Percentiles rank a stretch among this genome's conserved stretches.
Evolutionary conservation across 495 filamentous ascomycete species (phyloP).

Genomic region (Sporormia fimetaria): DNA sequence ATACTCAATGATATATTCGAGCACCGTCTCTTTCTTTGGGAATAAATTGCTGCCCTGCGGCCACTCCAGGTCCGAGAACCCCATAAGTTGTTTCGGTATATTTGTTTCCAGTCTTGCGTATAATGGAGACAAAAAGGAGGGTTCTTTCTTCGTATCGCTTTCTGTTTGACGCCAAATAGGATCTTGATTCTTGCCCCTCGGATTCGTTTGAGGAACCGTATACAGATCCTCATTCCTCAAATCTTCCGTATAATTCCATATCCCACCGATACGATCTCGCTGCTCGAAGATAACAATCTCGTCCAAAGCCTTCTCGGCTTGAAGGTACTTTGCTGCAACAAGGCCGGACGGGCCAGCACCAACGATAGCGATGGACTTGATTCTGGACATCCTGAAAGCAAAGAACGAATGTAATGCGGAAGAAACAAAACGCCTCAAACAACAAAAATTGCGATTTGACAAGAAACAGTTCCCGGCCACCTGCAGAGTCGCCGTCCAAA

Average conservation of each 20-base stretch:
- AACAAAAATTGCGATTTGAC: background rate
- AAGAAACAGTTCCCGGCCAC: constrained; percentile 1
- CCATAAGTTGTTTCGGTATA: constrained; percentile 73
- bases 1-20: constrained; percentile 64
- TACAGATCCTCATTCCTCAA: constrained; percentile 17
- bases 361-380: constrained; percentile 51
- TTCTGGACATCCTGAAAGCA: constrained; percentile 16
- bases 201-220: constrained; percentile 32
- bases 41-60: constrained; percentile 54
- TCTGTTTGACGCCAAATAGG: constrained; percentile 9
- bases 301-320: constrained; percentile 59
- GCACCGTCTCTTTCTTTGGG: constrained; percentile 54
- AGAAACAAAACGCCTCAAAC: too few relatives aligned
- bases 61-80: constrained; percentile 60
- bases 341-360: constrained; percentile 62
- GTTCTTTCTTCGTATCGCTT: constrained; percentile 25
- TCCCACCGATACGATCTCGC: constrained; percentile 58
- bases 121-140: constrained; percentile 55
- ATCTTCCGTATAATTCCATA: constrained; percentile 62
- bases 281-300: constrained; percentile 74
- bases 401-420: background rate
- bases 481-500: too few relatives aligned
- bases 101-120: constrained; percentile 79
- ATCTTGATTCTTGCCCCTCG: constrained; percentile 17
- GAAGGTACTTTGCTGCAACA: constrained; percentile 54